These are phyloP conservation scores for Persicaria tinctoria DNA, from an alignment of 148 eudicot species.

Conservation along the genomic window DNA sequence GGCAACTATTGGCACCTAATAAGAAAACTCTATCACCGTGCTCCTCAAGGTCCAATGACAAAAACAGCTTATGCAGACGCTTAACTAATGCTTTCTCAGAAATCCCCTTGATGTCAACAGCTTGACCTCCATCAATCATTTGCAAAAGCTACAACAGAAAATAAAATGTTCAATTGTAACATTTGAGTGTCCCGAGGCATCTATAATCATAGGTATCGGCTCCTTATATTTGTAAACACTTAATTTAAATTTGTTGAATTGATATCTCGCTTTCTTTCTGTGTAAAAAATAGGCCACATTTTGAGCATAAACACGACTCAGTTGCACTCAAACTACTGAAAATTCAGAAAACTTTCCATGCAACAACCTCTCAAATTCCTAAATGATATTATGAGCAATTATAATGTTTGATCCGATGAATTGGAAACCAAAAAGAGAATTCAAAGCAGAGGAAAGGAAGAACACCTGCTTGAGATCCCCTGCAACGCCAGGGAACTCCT, in stretches of 20 bases:
- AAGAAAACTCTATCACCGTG: constrained; percentile 63
- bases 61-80: constrained; percentile 67
- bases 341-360: background rate
- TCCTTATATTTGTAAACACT: background rate
- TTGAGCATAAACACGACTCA: background rate
- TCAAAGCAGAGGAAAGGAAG: background rate
- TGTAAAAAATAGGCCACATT: background rate
- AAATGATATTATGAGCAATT: too few species aligned
- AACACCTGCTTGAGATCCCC: constrained; percentile 53
- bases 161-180: constrained; percentile 11
- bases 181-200: background rate
- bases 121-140: constrained; percentile 95
- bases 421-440: background rate
- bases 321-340: background rate
- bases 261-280: too few species aligned
- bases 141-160: constrained; percentile 52
- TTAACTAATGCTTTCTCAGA: constrained; percentile 73
- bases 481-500: constrained; percentile 70
- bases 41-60: constrained; percentile 70
- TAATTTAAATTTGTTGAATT: background rate
- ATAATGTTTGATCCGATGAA: background rate
- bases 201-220: background rate
- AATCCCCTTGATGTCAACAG: constrained; percentile 85
- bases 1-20: constrained; percentile 53
- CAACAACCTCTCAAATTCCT: background rate